Conservation (phyloP, 257 asterid species). For the Eucommia ulmoides region DNA sequence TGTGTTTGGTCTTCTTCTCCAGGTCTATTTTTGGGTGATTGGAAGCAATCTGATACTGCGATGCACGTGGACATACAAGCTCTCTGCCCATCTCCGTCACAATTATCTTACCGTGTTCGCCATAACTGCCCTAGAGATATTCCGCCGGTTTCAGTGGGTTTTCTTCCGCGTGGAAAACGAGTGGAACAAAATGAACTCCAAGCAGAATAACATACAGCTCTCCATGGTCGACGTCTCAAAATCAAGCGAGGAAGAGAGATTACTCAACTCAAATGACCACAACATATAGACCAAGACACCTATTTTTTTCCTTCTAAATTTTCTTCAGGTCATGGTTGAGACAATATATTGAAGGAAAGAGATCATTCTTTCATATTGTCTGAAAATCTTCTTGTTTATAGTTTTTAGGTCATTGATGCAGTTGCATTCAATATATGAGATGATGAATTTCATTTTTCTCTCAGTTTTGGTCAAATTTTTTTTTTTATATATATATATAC, state of each 20-base stretch:
- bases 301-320: too few relatives aligned
- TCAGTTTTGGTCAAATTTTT: too few relatives aligned
- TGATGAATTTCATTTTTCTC: too few relatives aligned
- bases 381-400: not conserved
- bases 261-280: constrained; percentile 54
- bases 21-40: constrained; percentile 83
- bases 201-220: constrained; percentile 29
- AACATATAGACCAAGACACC: constrained; percentile 29
- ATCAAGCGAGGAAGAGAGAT: constrained; percentile 49
- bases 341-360: too few relatives aligned
- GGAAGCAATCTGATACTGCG: constrained; percentile 81
- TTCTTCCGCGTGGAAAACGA: constrained; percentile 93
- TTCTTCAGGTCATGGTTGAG: too few relatives aligned
- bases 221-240: constrained; percentile 35
- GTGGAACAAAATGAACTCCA: constrained; percentile 62
- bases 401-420: not conserved
- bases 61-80: constrained; percentile 95
- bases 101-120: constrained; percentile 67
- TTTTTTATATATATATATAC: too few relatives aligned
- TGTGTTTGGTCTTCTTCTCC: constrained; percentile 13
- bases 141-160: constrained; percentile 90
- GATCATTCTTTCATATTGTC: not conserved
- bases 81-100: constrained; percentile 95
- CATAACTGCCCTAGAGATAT: constrained; percentile 66
- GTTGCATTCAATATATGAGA: too few relatives aligned